A percentile compares a stretch with the other conserved stretches of the same genome.
Evolutionary conservation across 768 basidiomycete genomes (phyloP).

Genomic region (Gymnopilus dilepis): DNA sequence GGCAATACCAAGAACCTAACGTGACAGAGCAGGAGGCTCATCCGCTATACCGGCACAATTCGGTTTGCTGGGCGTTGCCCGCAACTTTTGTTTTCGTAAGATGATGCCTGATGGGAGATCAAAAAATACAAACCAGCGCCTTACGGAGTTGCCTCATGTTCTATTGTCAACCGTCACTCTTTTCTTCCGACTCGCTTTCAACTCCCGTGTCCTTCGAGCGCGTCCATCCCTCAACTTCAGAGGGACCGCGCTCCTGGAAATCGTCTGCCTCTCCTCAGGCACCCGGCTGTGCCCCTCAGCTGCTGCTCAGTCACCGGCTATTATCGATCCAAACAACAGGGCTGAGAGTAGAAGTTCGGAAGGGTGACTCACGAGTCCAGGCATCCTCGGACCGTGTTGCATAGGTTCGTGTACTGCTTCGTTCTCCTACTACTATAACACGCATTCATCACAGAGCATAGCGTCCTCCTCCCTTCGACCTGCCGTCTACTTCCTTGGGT

Average conservation of each 20-base stretch:
- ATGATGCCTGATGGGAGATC: conserved; percentile 2
- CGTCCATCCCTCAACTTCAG: neutral
- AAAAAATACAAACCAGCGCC: conserved; percentile 1
- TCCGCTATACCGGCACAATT: conserved; percentile 7
- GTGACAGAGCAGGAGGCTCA: neutral
- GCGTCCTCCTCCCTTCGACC: neutral
- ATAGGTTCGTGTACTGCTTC: conserved; percentile 2
- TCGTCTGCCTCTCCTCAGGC: neutral
- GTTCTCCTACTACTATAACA: neutral
- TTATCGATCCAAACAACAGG: neutral
- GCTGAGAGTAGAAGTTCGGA: neutral
- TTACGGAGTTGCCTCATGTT: conserved; percentile 13
- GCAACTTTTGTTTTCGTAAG: neutral
- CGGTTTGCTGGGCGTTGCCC: conserved; percentile 9
- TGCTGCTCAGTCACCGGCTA: neutral
- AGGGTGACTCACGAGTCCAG: neutral
- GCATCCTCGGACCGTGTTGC: neutral
- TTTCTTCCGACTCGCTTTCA: conserved; percentile 1
- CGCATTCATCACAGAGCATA: neutral
- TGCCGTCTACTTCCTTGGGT: neutral
- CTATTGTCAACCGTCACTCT: conserved; percentile 3
- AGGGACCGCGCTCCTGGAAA: neutral
- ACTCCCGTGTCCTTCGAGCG: neutral
- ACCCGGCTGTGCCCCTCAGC: neutral
- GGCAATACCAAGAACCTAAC: neutral